A percentile compares a stretch with the other conserved stretches of the same genome.
phyloP scores from a whole-genome alignment of 1,139 yeast genomes.

The Diutina sp. region DNA sequence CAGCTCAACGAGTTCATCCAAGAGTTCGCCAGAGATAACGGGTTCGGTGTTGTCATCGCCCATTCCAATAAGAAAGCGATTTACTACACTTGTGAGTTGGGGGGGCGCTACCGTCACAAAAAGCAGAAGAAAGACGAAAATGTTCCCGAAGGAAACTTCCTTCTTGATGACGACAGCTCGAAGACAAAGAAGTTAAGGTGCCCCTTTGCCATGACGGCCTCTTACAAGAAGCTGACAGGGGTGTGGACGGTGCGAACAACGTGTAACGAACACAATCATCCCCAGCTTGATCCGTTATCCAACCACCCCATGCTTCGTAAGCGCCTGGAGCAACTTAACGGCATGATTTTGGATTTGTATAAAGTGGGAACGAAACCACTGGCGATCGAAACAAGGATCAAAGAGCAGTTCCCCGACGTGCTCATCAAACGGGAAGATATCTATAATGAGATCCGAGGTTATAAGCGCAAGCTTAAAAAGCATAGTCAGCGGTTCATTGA shows the following conservation, averaged over 20 bases:
- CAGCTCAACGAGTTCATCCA: slow-evolving; percentile 42
- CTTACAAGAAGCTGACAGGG: slow-evolving; percentile 34
- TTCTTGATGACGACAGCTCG: slow-evolving; percentile 13
- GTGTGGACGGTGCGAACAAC: slow-evolving; percentile 43
- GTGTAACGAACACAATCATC: slow-evolving; percentile 47
- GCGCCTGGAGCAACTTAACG: slow-evolving; percentile 39
- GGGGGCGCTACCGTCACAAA: slow-evolving; percentile 45
- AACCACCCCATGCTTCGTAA: slow-evolving; percentile 49
- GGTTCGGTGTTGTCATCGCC: slow-evolving; percentile 48
- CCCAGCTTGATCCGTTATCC: slow-evolving; percentile 42
- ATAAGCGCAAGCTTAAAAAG: slow-evolving; percentile 38
- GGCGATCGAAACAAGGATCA: slow-evolving; percentile 39
- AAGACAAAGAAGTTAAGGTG: slow-evolving; percentile 42
- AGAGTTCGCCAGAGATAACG: slow-evolving; percentile 46
- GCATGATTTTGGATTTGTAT: slow-evolving; percentile 39
- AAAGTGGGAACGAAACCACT: slow-evolving; percentile 48
- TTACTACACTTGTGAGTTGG: slow-evolving; percentile 49
- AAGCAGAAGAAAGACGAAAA: slow-evolving; percentile 18
- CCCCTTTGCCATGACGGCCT: slow-evolving; percentile 48
- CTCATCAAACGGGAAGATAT: slow-evolving; percentile 45
- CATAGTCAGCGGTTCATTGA: slow-evolving; percentile 12
- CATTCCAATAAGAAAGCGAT: slow-evolving; percentile 48
- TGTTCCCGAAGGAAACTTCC: slow-evolving; percentile 6
- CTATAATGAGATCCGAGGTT: slow-evolving; percentile 46
- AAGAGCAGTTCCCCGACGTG: slow-evolving; percentile 41